phyloP scores from a whole-genome alignment of 2,329 filamentous ascomycete genomes.

The Scedosporium minutisporum region DNA sequence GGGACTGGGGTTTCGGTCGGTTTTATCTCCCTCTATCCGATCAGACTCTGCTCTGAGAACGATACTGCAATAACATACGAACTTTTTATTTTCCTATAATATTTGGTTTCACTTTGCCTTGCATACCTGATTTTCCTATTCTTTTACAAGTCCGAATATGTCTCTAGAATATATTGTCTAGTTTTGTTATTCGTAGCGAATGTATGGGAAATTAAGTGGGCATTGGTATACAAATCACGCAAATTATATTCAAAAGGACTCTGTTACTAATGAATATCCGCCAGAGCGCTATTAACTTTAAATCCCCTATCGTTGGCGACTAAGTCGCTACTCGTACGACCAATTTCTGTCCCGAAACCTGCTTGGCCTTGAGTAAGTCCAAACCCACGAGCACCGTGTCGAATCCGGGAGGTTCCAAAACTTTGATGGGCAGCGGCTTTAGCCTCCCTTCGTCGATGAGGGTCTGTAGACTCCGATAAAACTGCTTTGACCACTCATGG shows the following conservation, averaged over 20 bases:
- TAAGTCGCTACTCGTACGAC: background rate
- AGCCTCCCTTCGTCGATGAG: slow-evolving; percentile 9
- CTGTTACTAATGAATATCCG: no score
- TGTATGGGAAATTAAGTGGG: no score
- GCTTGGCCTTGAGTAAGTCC: slow-evolving; percentile 1
- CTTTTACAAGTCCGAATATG: background rate
- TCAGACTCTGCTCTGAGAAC: no score
- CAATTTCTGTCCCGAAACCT: slow-evolving; percentile 4
- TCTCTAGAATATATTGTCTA: no score
- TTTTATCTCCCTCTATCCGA: background rate
- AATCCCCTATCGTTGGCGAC: background rate
- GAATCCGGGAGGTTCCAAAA: slow-evolving; percentile 4
- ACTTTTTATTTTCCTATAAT: background rate
- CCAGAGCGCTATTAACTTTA: no score
- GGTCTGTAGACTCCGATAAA: slow-evolving; percentile 7
- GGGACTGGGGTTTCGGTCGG: slow-evolving; percentile 1
- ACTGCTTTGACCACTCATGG: slow-evolving; percentile 6
- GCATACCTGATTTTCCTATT: background rate
- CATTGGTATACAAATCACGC: background rate
- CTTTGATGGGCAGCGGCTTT: slow-evolving; percentile 10
- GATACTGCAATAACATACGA: no score
- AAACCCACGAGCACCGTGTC: slow-evolving; percentile 1
- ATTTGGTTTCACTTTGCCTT: background rate
- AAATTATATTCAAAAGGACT: background rate
- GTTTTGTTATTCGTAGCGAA: no score